Evolutionary conservation across 1,284 basidiomycete species (phyloP), one percentile per base, ranked within the genome.

Genomic region (Cryptococcus amylolentus): DNA sequence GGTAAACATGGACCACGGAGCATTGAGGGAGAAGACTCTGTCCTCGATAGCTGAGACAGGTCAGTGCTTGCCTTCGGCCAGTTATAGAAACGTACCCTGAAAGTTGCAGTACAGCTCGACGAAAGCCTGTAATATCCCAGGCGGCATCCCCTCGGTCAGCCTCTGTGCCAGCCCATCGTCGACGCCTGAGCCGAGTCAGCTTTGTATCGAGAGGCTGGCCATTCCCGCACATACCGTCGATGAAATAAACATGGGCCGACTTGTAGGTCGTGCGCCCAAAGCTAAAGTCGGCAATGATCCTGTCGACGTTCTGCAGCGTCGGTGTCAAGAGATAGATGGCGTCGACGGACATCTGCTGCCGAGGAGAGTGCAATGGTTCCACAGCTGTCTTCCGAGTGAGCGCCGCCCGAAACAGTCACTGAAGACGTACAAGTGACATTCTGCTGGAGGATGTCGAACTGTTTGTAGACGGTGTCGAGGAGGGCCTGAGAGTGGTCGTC

Each of bases 301-400:
- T 84, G 60, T 96, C 88, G 49, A 98, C 85, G 73, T 98, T 98
- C 78, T 92, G 88, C 3, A 85, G 86, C 1, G 96, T 98, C 13
- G 96, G 90, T 81, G 94, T 95, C 60, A 98, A 81, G 61, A 98
- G 80, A 77, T 98, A 98, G 68, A 98, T 81, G 26, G 90, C 92
- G 76, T 96, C 91, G 52, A 93, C 86, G 47, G 86, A 84, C 72
- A 92, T 89, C 0, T 88, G 85, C 51, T 88, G 86, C 64, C 93
- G 77, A 47, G 77, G 68, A 4, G 77, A 76, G 50, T 79, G 76
- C 41, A 81, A 73, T 10, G 77, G 64, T 58, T 81, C 80, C 54
- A 81, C 71, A 54, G 79, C 79, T 80, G 64, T 0, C 28, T 8
- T 3, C 31, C 14, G 14, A 40, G 23, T 35, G n/a, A 48, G 26